Conservation (phyloP, 2,329 filamentous ascomycete species). For the Polytolypa hystricis region DNA sequence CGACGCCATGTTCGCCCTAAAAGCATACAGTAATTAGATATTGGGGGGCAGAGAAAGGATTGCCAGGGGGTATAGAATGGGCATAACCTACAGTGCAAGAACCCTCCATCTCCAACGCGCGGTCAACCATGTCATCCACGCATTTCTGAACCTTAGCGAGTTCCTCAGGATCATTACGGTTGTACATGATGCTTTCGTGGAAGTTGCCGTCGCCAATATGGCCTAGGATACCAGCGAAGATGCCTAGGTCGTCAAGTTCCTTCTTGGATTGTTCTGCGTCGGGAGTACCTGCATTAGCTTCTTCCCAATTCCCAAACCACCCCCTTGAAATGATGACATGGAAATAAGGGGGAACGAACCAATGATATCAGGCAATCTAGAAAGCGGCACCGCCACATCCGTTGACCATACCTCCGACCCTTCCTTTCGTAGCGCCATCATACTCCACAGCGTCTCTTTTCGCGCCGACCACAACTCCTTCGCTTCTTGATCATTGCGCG, state of each 20-base stretch:
- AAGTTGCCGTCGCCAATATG: conserved; percentile 94
- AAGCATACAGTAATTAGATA: neutral
- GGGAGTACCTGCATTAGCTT: conserved; percentile 11
- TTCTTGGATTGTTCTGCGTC: conserved; percentile 68
- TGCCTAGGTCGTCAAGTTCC: conserved; percentile 72
- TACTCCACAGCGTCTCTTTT: conserved; percentile 51
- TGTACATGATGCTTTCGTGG: conserved; percentile 85
- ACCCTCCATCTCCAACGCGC: conserved; percentile 88
- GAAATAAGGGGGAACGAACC: conserved; percentile 24
- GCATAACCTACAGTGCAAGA: conserved; percentile 55
- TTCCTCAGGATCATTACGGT: conserved; percentile 57
- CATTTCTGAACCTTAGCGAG: conserved; percentile 65
- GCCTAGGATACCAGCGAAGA: conserved; percentile 79
- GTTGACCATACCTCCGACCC: conserved; percentile 51
- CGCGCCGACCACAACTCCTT: conserved; percentile 49
- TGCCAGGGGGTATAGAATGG: too few species aligned
- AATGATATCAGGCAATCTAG: conserved; percentile 50
- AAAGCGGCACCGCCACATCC: conserved; percentile 52
- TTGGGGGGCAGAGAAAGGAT: too few species aligned
- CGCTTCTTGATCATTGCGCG: conserved; percentile 42
- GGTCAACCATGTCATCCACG: conserved; percentile 79
- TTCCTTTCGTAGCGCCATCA: conserved; percentile 44
- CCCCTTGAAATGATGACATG: conserved; percentile 1
- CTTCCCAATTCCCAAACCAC: neutral
- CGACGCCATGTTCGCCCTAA: conserved; percentile 69